Evolutionary conservation across 106 monocot genomes (phyloP).

Genomic region (Cymbidium sinense): DNA sequence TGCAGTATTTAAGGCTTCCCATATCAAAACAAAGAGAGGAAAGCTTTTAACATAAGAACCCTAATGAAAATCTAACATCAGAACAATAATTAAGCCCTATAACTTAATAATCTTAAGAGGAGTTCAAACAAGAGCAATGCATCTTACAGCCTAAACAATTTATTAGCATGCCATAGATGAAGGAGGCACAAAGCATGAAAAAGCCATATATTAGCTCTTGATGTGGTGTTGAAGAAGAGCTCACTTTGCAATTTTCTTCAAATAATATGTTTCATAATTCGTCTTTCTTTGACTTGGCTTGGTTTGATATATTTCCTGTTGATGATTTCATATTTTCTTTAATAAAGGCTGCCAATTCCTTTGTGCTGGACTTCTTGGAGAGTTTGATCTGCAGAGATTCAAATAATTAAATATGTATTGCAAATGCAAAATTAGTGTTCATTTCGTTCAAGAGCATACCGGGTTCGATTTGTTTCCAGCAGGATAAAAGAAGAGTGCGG

Average conservation of each 20-base stretch:
- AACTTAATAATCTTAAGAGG: no score
- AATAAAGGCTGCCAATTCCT: constrained; percentile 55
- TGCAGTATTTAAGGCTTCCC: no score
- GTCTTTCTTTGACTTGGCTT: constrained; percentile 18
- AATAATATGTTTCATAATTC: constrained; percentile 37
- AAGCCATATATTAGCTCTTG: no score
- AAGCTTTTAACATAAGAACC: no score
- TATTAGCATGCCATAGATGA: no score
- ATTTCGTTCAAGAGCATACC: constrained; percentile 31
- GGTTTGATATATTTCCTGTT: constrained; percentile 7
- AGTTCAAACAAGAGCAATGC: no score
- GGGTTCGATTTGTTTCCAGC: constrained; percentile 77
- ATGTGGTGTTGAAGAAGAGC: background rate
- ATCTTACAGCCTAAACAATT: no score
- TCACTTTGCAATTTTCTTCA: background rate
- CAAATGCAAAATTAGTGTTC: background rate
- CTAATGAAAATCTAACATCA: no score
- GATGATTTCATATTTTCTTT: constrained; percentile 26
- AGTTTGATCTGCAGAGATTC: constrained; percentile 52
- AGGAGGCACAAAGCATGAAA: no score
- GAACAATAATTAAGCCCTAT: no score
- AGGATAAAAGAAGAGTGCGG: constrained; percentile 75
- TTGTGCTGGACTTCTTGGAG: constrained; percentile 76
- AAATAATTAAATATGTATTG: background rate
- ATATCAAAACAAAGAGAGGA: no score